Evolutionary conservation across 2,329 filamentous ascomycete species (phyloP).

Genomic region (Calonectria hawksworthii): DNA sequence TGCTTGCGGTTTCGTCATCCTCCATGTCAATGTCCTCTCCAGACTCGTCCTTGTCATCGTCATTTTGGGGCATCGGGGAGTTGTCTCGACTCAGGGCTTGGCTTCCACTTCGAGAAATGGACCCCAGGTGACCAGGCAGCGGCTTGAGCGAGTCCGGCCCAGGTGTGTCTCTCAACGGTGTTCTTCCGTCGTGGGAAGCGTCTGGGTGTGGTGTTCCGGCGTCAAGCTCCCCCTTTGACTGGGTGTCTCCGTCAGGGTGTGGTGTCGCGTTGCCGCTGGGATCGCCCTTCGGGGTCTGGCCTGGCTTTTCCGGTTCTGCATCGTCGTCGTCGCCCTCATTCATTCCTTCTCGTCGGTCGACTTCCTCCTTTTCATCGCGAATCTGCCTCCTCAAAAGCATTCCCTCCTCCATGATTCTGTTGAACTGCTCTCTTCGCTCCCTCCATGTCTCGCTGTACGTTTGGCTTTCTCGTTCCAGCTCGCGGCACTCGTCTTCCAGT

Average conservation of each 20-base stretch:
- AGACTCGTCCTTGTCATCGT: slow-evolving; percentile 55
- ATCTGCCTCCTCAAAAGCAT: slow-evolving; percentile 87
- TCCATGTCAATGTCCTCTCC: slow-evolving; percentile 73
- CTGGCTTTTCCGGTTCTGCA: slow-evolving; percentile 61
- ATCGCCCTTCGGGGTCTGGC: slow-evolving; percentile 65
- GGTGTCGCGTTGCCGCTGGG: slow-evolving; percentile 67
- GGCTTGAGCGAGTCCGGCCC: slow-evolving; percentile 46
- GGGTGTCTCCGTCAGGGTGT: slow-evolving; percentile 58
- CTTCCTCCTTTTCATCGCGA: slow-evolving; percentile 95
- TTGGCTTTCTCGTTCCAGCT: slow-evolving; percentile 86
- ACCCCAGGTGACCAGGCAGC: slow-evolving; percentile 31
- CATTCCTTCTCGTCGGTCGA: slow-evolving; percentile 89
- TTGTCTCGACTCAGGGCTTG: slow-evolving; percentile 47
- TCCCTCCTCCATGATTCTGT: slow-evolving; percentile 90
- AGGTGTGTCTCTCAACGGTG: slow-evolving; percentile 50
- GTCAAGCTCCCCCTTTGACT: slow-evolving; percentile 47
- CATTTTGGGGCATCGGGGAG: slow-evolving; percentile 45
- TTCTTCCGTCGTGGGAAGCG: slow-evolving; percentile 48
- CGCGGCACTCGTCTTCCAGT: slow-evolving; percentile 88
- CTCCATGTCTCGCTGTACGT: slow-evolving; percentile 87
- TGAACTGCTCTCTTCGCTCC: slow-evolving; percentile 89
- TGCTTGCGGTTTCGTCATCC: slow-evolving; percentile 55
- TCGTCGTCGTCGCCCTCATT: slow-evolving; percentile 76
- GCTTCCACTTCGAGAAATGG: slow-evolving; percentile 43
- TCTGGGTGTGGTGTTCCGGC: slow-evolving; percentile 44